A percentile compares a stretch with the other conserved stretches of the same genome.
phyloP scores from a whole-genome alignment of 2,329 filamentous ascomycete genomes.

The Huntiella moniliformis region DNA sequence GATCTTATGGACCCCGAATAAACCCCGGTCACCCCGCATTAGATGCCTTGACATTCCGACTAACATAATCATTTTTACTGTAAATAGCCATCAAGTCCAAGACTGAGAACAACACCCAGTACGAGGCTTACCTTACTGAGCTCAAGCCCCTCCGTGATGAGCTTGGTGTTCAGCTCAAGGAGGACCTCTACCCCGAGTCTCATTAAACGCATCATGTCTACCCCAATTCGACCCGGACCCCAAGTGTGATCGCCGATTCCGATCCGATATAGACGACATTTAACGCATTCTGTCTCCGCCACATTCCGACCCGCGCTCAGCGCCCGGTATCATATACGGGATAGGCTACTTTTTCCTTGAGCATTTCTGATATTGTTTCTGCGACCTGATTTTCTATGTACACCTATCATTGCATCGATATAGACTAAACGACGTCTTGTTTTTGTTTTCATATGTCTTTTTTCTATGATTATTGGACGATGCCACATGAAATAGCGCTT shows the following conservation, averaged over 20 bases:
- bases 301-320: no score
- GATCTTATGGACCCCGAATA: background rate
- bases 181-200: conserved; percentile 68
- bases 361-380: background rate
- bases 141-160: conserved; percentile 86
- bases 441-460: no score
- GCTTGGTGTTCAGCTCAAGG: conserved; percentile 77
- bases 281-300: no score
- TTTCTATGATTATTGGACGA: no score
- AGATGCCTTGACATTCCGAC: background rate
- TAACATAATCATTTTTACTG: background rate
- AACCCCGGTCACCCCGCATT: background rate
- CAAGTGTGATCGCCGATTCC: background rate
- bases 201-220: conserved; percentile 20
- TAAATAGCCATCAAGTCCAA: conserved; percentile 87
- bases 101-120: conserved; percentile 96
- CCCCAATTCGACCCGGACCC: conserved; percentile 2
- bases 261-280: background rate
- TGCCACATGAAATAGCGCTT: no score
- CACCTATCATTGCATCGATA: background rate
- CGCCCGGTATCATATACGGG: no score
- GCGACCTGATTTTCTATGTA: conserved; percentile 1
- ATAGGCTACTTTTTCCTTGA: no score
- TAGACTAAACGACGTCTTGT: no score
- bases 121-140: conserved; percentile 87